phyloP scores from a whole-genome alignment of 169 alveolate genomes.

The Besnoitia besnoiti region DNA sequence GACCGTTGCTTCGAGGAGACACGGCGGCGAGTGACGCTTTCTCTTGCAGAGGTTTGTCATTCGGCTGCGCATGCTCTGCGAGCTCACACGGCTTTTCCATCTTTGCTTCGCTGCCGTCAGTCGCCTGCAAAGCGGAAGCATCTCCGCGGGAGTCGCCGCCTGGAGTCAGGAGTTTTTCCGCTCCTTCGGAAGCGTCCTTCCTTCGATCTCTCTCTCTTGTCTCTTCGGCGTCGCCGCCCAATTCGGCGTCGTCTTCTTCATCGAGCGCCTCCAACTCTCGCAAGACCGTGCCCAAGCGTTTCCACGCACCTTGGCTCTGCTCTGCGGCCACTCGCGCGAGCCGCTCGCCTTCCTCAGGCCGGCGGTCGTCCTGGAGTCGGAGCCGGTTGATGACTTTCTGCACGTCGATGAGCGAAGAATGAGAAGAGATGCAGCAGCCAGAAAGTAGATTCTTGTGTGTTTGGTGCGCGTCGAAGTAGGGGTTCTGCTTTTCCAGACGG shows the following conservation, averaged over 20 bases:
- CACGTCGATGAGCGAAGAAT: background rate
- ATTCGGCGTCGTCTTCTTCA: background rate
- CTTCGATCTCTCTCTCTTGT: background rate
- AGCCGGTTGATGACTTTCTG: background rate
- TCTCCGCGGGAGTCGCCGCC: background rate
- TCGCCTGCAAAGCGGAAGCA: background rate
- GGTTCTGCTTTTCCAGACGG: background rate
- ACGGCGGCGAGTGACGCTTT: too few species aligned
- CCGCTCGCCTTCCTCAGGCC: conserved; percentile 26
- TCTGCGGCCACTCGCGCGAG: background rate
- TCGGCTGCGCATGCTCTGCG: too few species aligned
- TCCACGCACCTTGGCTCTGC: background rate
- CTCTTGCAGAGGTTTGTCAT: too few species aligned
- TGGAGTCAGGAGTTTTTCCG: background rate
- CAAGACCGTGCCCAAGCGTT: background rate
- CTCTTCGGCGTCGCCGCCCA: background rate
- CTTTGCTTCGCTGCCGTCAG: background rate
- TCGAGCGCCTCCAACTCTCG: background rate
- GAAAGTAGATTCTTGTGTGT: conserved; percentile 27
- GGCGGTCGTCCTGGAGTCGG: background rate
- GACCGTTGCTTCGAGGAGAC: too few species aligned
- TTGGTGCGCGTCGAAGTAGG: background rate
- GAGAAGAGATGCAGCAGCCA: background rate
- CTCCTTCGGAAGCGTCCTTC: background rate
- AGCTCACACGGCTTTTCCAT: too few species aligned